phyloP scores from a whole-genome alignment of 1,139 yeast species.

The Kurtzmaniella quercitrusa region DNA sequence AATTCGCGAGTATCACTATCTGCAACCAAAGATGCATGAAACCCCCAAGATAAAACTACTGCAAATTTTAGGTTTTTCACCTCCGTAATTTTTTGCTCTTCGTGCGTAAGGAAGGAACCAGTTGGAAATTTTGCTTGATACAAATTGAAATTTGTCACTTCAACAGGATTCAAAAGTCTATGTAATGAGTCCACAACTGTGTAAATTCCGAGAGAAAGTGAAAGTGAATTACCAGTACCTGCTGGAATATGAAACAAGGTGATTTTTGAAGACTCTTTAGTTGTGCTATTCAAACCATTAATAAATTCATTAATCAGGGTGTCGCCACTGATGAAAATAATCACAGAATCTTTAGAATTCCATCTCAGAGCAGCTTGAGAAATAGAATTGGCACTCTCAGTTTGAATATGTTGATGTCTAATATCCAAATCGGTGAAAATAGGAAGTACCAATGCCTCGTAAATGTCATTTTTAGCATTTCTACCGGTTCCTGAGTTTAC shows the following conservation, averaged over 20 bases:
- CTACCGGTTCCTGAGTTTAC: slow-evolving; percentile 56
- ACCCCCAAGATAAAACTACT: slow-evolving; percentile 79
- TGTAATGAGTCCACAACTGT: slow-evolving; percentile 37
- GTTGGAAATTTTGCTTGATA: slow-evolving; percentile 54
- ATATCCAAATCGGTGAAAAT: slow-evolving; percentile 34
- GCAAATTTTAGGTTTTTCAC: slow-evolving; percentile 40
- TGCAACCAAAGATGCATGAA: slow-evolving; percentile 83
- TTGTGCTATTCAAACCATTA: slow-evolving; percentile 38
- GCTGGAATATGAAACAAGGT: slow-evolving; percentile 58
- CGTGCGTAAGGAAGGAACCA: slow-evolving; percentile 29
- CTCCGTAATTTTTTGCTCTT: slow-evolving; percentile 15
- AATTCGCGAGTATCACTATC: slow-evolving; percentile 70
- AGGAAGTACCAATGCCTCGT: slow-evolving; percentile 40
- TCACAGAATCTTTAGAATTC: slow-evolving; percentile 14
- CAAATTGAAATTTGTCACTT: slow-evolving; percentile 44
- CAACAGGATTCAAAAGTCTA: slow-evolving; percentile 30
- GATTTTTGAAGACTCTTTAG: slow-evolving; percentile 14
- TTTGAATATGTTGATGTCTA: slow-evolving; percentile 34
- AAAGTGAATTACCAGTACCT: slow-evolving; percentile 86
- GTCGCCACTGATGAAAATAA: slow-evolving; percentile 77
- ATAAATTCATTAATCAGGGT: slow-evolving; percentile 78
- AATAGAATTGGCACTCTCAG: slow-evolving; percentile 33
- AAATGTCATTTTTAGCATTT: slow-evolving; percentile 32
- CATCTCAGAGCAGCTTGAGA: slow-evolving; percentile 24
- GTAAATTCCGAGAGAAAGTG: slow-evolving; percentile 53